Conservation (phyloP, 148 eudicot species). For the Chenopodium album region DNA sequence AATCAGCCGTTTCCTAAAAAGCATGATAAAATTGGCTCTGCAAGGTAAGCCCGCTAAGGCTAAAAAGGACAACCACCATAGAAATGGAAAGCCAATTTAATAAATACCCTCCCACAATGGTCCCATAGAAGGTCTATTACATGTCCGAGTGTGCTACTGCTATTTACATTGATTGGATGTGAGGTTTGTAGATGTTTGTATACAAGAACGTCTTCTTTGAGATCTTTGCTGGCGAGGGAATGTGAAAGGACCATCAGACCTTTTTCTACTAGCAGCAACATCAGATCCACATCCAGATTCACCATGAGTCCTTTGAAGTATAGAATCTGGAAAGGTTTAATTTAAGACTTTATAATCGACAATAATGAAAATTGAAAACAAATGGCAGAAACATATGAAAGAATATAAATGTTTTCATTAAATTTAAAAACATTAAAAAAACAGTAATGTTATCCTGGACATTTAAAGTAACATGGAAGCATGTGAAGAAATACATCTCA, state of each 20-base stretch:
- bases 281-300: conserved; percentile 30
- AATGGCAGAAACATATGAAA: not conserved
- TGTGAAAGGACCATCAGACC: conserved; percentile 35
- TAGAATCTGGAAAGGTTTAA: conserved; percentile 23
- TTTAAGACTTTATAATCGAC: not conserved
- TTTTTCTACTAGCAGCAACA: conserved; percentile 22
- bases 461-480: not conserved
- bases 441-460: not conserved
- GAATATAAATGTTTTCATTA: not conserved
- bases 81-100: conserved; percentile 7
- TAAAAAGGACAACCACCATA: conserved; percentile 4
- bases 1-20: conserved; percentile 1
- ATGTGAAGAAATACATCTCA: not conserved
- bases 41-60: conserved; percentile 1
- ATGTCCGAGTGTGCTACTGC: conserved; percentile 8
- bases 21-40: conserved; percentile 6
- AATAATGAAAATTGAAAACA: not conserved
- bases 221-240: conserved; percentile 42
- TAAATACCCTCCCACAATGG: conserved; percentile 5
- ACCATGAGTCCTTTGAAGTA: conserved; percentile 14
- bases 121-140: not conserved
- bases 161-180: conserved; percentile 6
- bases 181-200: not conserved
- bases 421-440: not conserved
- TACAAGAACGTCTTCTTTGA: conserved; percentile 21